Conservation (phyloP, 192 early-diverging fungal species). For the Umbelopsis vinacea region DNA sequence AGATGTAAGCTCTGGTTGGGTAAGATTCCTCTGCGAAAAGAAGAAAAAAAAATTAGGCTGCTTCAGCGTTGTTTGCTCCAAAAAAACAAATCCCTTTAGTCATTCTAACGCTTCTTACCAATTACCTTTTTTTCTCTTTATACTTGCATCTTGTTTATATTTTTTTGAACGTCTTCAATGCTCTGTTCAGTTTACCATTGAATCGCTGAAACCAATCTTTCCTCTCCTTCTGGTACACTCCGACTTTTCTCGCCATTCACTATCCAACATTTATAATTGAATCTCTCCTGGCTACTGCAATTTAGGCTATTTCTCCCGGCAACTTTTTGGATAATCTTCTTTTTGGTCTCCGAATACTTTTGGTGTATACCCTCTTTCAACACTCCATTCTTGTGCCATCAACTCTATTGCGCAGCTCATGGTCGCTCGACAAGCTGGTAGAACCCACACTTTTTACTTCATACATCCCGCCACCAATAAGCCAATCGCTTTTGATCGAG, state of each 20-base stretch:
- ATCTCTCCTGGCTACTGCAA: not conserved
- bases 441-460: constrained; percentile 25
- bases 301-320: not conserved
- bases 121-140: not conserved
- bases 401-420: not conserved
- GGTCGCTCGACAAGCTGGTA: constrained; percentile 25
- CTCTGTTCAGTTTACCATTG: not conserved
- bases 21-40: no score
- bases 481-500: constrained; percentile 26
- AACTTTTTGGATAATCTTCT: not conserved
- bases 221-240: constrained; percentile 14
- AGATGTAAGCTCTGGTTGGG: no score
- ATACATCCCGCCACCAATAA: constrained; percentile 16
- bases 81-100: not conserved
- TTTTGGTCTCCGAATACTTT: constrained; percentile 3
- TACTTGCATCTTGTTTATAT: not conserved
- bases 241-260: not conserved
- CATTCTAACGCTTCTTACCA: not conserved
- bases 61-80: not conserved
- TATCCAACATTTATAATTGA: constrained; percentile 1
- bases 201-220: not conserved
- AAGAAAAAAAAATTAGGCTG: constrained; percentile 11
- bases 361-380: not conserved
- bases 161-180: not conserved
- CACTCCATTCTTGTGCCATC: not conserved